Percentiles rank a stretch among this genome's conserved stretches.
Evolutionary conservation across 805 yeast genomes (phyloP).

Genomic region (Starmerella floricola): DNA sequence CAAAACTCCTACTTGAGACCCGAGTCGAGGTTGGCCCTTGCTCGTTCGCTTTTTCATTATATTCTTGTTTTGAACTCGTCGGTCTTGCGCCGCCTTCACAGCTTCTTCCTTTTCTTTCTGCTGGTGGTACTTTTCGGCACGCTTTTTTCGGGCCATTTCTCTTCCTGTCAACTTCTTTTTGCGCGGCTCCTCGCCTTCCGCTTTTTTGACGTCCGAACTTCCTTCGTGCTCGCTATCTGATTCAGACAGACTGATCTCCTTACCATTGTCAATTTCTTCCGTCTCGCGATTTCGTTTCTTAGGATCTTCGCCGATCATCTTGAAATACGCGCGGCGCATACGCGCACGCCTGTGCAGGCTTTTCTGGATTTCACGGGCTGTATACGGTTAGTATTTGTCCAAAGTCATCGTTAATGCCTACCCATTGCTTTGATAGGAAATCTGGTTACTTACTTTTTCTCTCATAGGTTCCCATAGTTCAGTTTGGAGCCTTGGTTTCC

Average conservation of each 20-base stretch:
- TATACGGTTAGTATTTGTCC: slow-evolving; percentile 15
- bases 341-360: slow-evolving; percentile 71
- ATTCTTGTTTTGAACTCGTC: slow-evolving; percentile 38
- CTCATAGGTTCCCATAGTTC: slow-evolving; percentile 17
- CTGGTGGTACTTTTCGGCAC: slow-evolving; percentile 34
- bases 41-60: slow-evolving; percentile 44
- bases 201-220: slow-evolving; percentile 14
- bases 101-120: slow-evolving; percentile 34
- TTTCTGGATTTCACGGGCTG: slow-evolving; percentile 55
- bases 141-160: slow-evolving; percentile 34
- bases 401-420: neutral
- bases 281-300: neutral
- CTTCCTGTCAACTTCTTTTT: slow-evolving; percentile 26
- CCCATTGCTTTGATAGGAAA: neutral
- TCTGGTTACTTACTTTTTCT: slow-evolving; percentile 29
- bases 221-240: slow-evolving; percentile 20
- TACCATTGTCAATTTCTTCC: slow-evolving; percentile 7
- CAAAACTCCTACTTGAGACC: slow-evolving; percentile 67
- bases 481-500: no score
- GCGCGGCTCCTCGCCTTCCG: slow-evolving; percentile 15
- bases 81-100: slow-evolving; percentile 31
- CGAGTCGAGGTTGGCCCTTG: slow-evolving; percentile 83
- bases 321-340: slow-evolving; percentile 68
- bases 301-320: slow-evolving; percentile 50
- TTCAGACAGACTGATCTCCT: slow-evolving; percentile 10